Conservation (phyloP, 2,329 filamentous ascomycete genomes). For the Trichoderma breve region DNA sequence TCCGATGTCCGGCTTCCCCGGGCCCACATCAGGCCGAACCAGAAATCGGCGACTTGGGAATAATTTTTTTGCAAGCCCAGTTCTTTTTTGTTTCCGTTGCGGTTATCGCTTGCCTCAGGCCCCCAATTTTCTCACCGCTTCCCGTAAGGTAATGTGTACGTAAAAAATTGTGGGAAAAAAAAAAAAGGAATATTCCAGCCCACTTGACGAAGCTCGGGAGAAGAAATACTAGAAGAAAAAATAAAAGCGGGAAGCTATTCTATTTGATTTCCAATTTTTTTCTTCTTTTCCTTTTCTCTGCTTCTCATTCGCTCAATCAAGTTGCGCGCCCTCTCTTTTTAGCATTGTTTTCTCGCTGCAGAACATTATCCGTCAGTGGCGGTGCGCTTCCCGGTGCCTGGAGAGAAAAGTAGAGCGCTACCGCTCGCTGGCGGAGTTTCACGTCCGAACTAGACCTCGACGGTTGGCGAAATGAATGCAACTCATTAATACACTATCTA, state of each 20-base stretch:
- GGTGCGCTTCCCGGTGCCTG: neutral
- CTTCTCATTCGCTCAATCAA: neutral
- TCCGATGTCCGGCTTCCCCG: slow-evolving; percentile 16
- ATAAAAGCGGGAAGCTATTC: neutral
- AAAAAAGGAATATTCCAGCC: neutral
- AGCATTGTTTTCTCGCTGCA: neutral
- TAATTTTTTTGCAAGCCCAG: neutral
- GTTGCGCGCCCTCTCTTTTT: neutral
- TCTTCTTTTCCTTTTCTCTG: neutral
- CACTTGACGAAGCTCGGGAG: neutral
- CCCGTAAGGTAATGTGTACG: neutral
- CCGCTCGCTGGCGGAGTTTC: neutral
- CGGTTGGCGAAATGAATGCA: neutral
- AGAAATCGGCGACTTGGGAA: neutral
- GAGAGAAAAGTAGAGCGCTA: neutral
- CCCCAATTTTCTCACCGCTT: neutral
- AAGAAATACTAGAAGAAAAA: neutral
- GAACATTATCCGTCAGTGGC: neutral
- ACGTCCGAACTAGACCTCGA: neutral
- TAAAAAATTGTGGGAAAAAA: neutral
- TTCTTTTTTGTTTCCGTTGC: neutral
- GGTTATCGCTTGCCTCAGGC: neutral
- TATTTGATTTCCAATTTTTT: neutral
- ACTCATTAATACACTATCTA: neutral
- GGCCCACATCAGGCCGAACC: neutral